Evolutionary conservation across 2,329 filamentous ascomycete species (phyloP), one percentile per base, ranked within the genome.

Genomic region (Colletotrichum simmondsii): DNA sequence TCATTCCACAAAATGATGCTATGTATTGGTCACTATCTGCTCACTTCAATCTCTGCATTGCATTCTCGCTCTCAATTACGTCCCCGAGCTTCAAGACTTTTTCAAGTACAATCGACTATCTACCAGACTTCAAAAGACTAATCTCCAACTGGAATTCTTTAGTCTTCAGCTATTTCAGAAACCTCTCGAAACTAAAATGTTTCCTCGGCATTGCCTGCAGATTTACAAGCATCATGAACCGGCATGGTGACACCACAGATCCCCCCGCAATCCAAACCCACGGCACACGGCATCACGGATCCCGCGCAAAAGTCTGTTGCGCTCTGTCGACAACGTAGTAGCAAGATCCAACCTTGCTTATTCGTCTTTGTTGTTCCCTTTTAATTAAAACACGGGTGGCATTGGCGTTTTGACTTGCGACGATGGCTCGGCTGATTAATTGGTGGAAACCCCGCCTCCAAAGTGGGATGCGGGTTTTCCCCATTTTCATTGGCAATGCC

Each of bases 181-280:
- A 5, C 10, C 22, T 3, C 19, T 32, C 16, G 19, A 19, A 32
- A 5, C 24, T 4, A 54, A 57, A 22, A 5, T n/a, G 16, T 22
- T 8, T 14, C 42, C 54, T 53, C 37, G 52, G 37, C 30, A 42
- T 5, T n/a, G 37, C 56, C 56, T 14, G 6, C 37, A 58, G 28
- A 16, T 42, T 24, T 26, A 3, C 28, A 30, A 24, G 10, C 35
- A 30, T 19, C 28, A 11, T 19, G n/a, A 54, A 24, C 19, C 30
- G 19, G n/a, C 26, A 63, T 53, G 37, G 49, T 58, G 37, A 26
- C 58, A 46, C n/a, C 26, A 52, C 58, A 42, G 35, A 59, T 70
- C 68, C 54, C 61, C 42, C 68, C 61, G 30, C 42, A 71, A 52
- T 46, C 37, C 58, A 59, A 54, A 28, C 16, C 19, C 65, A 53